Conservation (phyloP, 495 filamentous ascomycete genomes). For the Xeromyces bisporus region DNA sequence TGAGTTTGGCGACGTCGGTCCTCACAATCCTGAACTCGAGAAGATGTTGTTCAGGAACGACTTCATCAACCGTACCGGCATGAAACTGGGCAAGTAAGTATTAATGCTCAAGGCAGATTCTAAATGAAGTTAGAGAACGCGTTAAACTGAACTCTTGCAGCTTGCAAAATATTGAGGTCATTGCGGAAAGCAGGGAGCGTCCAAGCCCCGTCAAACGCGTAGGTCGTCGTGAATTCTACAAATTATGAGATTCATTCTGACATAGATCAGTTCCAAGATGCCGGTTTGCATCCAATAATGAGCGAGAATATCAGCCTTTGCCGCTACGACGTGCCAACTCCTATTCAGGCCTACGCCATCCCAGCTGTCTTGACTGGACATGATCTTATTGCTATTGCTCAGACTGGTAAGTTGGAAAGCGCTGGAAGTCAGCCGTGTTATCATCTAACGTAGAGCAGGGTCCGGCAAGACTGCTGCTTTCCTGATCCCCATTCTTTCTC, state of each 20-base stretch:
- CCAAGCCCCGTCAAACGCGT: constrained; percentile 16
- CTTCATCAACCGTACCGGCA: constrained; percentile 24
- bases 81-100: constrained; percentile 24
- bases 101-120: too few relatives aligned
- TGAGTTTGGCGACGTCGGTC: constrained; percentile 73
- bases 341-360: constrained; percentile 70
- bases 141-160: constrained; percentile 6
- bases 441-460: constrained; percentile 33
- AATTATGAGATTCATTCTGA: too few relatives aligned
- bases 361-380: constrained; percentile 54
- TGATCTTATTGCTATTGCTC: constrained; percentile 75
- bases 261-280: constrained; percentile 43
- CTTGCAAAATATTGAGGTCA: constrained; percentile 16
- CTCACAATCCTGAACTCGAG: constrained; percentile 50
- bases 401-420: constrained; percentile 92
- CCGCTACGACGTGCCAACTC: constrained; percentile 52
- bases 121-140: too few relatives aligned
- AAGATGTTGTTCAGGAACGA: constrained; percentile 48
- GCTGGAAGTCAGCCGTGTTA: constrained; percentile 11
- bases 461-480: constrained; percentile 94
- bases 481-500: constrained; percentile 72
- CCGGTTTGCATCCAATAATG: constrained; percentile 75
- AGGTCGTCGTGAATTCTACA: too few relatives aligned
- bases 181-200: constrained; percentile 15
- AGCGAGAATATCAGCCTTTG: constrained; percentile 56